A percentile compares a stretch with the other conserved stretches of the same genome.
These are phyloP conservation scores for Jatropha podagrica DNA, from an alignment of 441 rosid genomes.

Conservation along the genomic window DNA sequence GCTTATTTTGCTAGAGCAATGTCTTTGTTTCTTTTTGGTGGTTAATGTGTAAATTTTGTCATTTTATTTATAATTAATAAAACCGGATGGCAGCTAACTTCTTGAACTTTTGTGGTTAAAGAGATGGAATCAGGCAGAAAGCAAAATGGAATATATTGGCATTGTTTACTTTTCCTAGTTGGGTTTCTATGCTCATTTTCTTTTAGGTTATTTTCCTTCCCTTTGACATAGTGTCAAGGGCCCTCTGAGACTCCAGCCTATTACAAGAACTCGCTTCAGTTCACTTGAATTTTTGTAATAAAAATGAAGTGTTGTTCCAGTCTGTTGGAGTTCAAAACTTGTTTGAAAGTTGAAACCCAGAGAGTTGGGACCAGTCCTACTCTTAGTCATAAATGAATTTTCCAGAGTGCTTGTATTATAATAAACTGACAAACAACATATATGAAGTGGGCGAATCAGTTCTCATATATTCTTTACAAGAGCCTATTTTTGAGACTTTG, in stretches of 20 bases:
- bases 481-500: neutral
- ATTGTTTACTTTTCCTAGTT: neutral
- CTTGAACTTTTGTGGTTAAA: neutral
- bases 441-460: neutral
- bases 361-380: neutral
- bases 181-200: neutral
- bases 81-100: neutral
- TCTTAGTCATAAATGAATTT: neutral
- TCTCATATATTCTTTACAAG: neutral
- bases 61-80: neutral
- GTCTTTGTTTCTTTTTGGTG: constrained; percentile 1
- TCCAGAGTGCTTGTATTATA: neutral
- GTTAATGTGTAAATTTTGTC: neutral
- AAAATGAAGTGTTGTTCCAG: neutral
- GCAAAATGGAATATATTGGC: neutral
- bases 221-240: neutral
- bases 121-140: constrained; percentile 4
- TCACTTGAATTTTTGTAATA: neutral
- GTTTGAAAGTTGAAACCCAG: neutral
- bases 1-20: constrained; percentile 6
- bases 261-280: neutral
- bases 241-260: neutral
- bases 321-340: neutral
- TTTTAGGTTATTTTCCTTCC: neutral
- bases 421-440: neutral